Conservation (phyloP, 208 protist species). For the Trypanosoma platydactyli region DNA sequence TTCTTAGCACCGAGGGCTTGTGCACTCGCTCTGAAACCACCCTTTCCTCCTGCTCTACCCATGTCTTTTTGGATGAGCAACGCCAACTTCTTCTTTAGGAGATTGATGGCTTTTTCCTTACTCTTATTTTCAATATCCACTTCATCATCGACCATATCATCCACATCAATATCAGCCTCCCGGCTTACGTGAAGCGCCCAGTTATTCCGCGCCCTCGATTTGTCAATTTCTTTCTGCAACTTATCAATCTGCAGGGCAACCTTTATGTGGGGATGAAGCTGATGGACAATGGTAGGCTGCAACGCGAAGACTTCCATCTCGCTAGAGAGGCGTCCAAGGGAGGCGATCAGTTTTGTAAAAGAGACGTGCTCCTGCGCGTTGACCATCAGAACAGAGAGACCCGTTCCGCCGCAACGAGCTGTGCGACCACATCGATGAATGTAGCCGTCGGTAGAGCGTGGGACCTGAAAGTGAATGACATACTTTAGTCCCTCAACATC, state of each 20-base stretch:
- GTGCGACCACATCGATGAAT: constrained; percentile 97
- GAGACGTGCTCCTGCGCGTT: constrained; percentile 88
- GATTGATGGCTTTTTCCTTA: constrained; percentile 79
- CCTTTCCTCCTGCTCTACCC: constrained; percentile 72
- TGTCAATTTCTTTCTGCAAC: constrained; percentile 83
- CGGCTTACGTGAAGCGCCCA: constrained; percentile 79
- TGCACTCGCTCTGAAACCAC: constrained; percentile 78
- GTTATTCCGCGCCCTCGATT: constrained; percentile 58
- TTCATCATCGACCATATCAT: constrained; percentile 83
- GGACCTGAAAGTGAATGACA: constrained; percentile 98
- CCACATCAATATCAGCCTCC: constrained; percentile 75
- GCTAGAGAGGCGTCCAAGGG: constrained; percentile 55
- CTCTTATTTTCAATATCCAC: constrained; percentile 63
- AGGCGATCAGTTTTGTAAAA: constrained; percentile 83
- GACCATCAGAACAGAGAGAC: constrained; percentile 79
- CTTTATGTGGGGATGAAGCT: constrained; percentile 74
- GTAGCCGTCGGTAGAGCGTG: constrained; percentile 93
- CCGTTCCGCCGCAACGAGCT: constrained; percentile 87
- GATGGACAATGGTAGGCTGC: constrained; percentile 78
- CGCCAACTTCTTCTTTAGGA: constrained; percentile 62
- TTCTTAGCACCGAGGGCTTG: constrained; percentile 68
- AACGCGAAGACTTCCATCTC: constrained; percentile 81
- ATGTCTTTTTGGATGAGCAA: constrained; percentile 70
- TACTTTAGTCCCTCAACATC: constrained; percentile 96
- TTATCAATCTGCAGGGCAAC: constrained; percentile 87